Percentiles rank a stretch among this genome's conserved stretches.
These are phyloP conservation scores for Coemansia linderi DNA, from an alignment of 371 early-diverging fungal genomes.

Conservation along the genomic window DNA sequence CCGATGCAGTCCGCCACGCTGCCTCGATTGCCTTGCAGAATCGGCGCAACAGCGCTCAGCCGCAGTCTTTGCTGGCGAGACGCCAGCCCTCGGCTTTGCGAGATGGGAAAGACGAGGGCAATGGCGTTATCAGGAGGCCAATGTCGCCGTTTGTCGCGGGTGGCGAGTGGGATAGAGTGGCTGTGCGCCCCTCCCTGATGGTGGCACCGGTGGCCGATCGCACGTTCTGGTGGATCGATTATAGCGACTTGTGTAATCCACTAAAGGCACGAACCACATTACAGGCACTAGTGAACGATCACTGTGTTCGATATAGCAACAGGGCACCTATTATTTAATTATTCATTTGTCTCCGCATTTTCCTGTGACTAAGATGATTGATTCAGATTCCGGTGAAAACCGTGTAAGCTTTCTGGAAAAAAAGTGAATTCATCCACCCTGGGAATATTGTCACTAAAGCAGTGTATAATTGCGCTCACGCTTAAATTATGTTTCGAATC, in stretches of 20 bases:
- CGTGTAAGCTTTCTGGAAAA: neutral
- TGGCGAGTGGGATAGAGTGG: neutral
- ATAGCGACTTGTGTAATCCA: conserved; percentile 45
- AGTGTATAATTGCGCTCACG: neutral
- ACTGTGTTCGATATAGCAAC: neutral
- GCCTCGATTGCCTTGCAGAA: neutral
- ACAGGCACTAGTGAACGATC: conserved; percentile 21
- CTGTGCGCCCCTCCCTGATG: conserved; percentile 9
- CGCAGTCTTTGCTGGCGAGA: neutral
- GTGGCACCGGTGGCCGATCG: conserved; percentile 4
- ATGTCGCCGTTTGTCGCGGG: conserved; percentile 22
- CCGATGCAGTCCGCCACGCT: neutral
- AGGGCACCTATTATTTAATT: too few relatives aligned
- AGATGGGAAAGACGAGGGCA: neutral
- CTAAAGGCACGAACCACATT: conserved; percentile 28
- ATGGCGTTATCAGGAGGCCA: conserved; percentile 1
- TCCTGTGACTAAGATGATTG: neutral
- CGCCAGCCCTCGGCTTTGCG: neutral
- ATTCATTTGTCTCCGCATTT: neutral
- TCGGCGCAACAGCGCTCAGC: neutral
- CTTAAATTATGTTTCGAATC: neutral
- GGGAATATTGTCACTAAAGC: neutral
- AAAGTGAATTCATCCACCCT: neutral
- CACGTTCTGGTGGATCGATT: conserved; percentile 50
- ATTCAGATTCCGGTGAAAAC: neutral